Base-by-base conservation (phyloP, 164 flowering plant genomes). In the Umbilicus rupestris region DNA sequence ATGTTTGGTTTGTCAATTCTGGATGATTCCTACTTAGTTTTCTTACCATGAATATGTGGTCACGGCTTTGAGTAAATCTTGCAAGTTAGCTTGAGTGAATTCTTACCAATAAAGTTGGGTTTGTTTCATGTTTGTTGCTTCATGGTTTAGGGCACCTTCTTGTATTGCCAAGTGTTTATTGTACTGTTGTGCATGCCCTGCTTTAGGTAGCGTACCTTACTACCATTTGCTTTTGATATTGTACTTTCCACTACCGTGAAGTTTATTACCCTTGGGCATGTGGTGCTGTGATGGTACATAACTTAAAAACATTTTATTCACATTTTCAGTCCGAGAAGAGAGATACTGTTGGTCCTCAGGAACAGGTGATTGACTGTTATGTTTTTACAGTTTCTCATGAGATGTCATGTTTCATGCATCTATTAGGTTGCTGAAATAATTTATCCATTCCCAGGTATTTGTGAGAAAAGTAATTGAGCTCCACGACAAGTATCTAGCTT, bases 381-480 rank as follows among this genome's bases (percentile, higher is more conserved):
- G 11, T 59, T 29, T 33, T 11, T 19, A 29, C 15, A 19, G 0
- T 7, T 29, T 52, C 15, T n/a, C 62, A 24, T 20, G 19, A 19
- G 30, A 63, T 28, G 11, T 41, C 41, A 64, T 20, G 12, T 26
- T 22, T 63, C 7, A 26, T 28, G 12, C 50, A 19, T 26, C 5
- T 22, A 3, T 35, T 19, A 39, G 3, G 26, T 24, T 7, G 57
- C n/a, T 31, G 1, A 31, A 12, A 46, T 62, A 29, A 33, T 31
- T 35, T 31, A 31, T 17, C 46, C 35, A 14, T 47, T 28, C 26
- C 52, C 74, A 76, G 82, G 78, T 71, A 45, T 70, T 77, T 58
- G 67, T 80, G 6, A 72, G 73, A 69, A 80, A 77, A 63, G 65
- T 75, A 14, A 73, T 80, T 68, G 79, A 80, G 63, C 73, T 80